Evolutionary conservation across 345 rosid species (phyloP), one percentile per base, ranked within the genome.

Genomic region (Brassica incana): DNA sequence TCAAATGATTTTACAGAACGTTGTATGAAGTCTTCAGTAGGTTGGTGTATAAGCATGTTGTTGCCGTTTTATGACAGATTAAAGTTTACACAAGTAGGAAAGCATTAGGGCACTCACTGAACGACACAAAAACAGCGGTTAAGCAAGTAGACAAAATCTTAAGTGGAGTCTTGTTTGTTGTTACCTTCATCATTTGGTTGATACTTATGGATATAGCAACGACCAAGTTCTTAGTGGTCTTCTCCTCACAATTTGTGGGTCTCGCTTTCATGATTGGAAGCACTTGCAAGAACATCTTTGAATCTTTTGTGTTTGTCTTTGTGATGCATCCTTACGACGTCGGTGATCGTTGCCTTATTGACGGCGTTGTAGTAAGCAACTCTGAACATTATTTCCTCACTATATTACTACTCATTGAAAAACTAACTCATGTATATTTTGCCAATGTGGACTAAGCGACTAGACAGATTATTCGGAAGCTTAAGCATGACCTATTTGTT

Each of bases 271-370:
- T 94, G 78, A 88, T 91, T 15, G 91, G 92, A 79, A 89, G 89
- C 82, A 90, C 91, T 27, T 92, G 98, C 93, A 92, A 88, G 87
- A 88, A 86, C 35, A 80, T 90, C 70, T 90, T 94, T 8, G 98
- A 92, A 80, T 88, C 92, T 15, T 84, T 94, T 71, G 75, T 92
- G 67, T 90, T 94, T 69, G 97, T 92, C 14, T 94, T 94, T 65
- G 87, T 92, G 74, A 89, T 92, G 97, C 98, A 94, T 76, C 97
- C 98, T 23, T 94, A 90, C 77, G 98, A 94, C 64, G 98, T 94
- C 2, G 97, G 98, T 27, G 98, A 94, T 69, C 97, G 91, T 64
- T 92, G 97, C 64, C 89, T 92, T 36, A 58, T 94, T 38, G 98
- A 94, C 78, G 97, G 95, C 4, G 83, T 82, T 61, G 82, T 82